phyloP scores from a whole-genome alignment of 2,329 filamentous ascomycete species.

The Phialophora tarda region DNA sequence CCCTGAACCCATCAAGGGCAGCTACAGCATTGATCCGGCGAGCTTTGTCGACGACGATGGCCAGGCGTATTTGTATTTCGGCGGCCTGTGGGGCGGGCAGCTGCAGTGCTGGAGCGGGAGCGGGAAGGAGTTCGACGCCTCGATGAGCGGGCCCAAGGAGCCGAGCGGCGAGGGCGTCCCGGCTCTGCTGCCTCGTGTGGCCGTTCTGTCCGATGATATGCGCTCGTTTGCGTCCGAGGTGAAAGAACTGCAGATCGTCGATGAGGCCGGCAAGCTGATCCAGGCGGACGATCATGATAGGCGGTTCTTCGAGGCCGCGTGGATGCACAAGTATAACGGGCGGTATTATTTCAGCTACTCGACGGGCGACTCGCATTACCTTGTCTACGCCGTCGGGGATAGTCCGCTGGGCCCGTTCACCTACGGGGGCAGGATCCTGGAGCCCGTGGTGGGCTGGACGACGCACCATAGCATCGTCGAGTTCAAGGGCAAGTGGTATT shows the following conservation, averaged over 20 bases:
- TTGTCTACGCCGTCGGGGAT: conserved; percentile 70
- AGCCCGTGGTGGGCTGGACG: conserved; percentile 80
- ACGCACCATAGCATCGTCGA: conserved; percentile 81
- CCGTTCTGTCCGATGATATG: conserved; percentile 69
- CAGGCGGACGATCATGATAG: conserved; percentile 71
- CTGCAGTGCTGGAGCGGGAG: conserved; percentile 69
- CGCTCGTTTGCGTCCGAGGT: conserved; percentile 61
- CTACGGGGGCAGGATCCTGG: conserved; percentile 72
- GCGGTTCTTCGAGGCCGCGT: conserved; percentile 80
- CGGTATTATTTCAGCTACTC: conserved; percentile 79
- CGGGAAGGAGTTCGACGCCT: conserved; percentile 56
- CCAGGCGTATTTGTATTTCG: conserved; percentile 73
- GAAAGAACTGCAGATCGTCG: conserved; percentile 66
- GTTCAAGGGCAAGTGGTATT: conserved; percentile 72
- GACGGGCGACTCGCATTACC: conserved; percentile 76
- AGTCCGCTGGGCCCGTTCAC: conserved; percentile 74
- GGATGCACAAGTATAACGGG: conserved; percentile 74
- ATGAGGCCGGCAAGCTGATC: conserved; percentile 64
- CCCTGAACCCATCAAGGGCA: conserved; percentile 67
- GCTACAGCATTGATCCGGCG: conserved; percentile 78
- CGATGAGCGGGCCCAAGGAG: conserved; percentile 64
- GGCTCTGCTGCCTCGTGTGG: conserved; percentile 72
- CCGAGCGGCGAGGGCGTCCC: conserved; percentile 60
- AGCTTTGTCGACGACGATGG: conserved; percentile 73
- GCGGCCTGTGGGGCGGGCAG: conserved; percentile 80